A percentile compares a stretch with the other conserved stretches of the same genome.
phyloP scores from a whole-genome alignment of 164 flowering plant species.

The Vitis amurensis region DNA sequence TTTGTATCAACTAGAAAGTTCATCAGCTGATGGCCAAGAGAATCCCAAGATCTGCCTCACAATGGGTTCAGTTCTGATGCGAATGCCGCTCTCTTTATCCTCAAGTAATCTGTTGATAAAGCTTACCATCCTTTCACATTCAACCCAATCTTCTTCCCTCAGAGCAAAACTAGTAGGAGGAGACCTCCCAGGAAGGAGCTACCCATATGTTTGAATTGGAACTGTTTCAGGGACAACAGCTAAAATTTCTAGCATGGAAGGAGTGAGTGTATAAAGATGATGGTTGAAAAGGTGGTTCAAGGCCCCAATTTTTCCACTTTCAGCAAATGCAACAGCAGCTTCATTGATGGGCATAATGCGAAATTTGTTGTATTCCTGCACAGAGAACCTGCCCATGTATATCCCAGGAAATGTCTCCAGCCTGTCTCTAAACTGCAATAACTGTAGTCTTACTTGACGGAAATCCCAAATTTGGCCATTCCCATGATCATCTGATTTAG shows the following conservation, averaged over 20 bases:
- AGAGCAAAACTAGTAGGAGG: slow-evolving; percentile 63
- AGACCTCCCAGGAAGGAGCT: slow-evolving; percentile 89
- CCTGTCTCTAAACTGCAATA: no score
- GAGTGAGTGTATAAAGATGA: slow-evolving; percentile 58
- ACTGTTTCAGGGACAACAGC: slow-evolving; percentile 92
- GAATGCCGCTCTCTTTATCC: slow-evolving; percentile 30
- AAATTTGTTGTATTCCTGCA: slow-evolving; percentile 25
- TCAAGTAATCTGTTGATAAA: slow-evolving; percentile 16
- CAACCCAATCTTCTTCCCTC: slow-evolving; percentile 96
- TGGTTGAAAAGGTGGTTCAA: slow-evolving; percentile 92
- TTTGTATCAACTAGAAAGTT: slow-evolving; percentile 76
- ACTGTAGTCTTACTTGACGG: no score
- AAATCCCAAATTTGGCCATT: no score
- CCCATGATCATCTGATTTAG: no score
- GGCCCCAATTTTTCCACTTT: slow-evolving; percentile 95
- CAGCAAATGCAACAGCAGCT: slow-evolving; percentile 76
- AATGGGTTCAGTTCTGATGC: slow-evolving; percentile 70
- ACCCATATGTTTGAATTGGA: slow-evolving; percentile 77
- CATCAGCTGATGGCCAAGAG: slow-evolving; percentile 13
- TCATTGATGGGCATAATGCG: slow-evolving; percentile 62
- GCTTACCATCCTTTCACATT: slow-evolving; percentile 58
- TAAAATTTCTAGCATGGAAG: slow-evolving; percentile 48
- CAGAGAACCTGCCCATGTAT: no score
- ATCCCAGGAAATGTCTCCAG: no score
- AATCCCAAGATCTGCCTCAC: slow-evolving; percentile 46